Base-by-base conservation (phyloP, 1,284 basidiomycete genomes). In the Irpex rosettiformis region DNA sequence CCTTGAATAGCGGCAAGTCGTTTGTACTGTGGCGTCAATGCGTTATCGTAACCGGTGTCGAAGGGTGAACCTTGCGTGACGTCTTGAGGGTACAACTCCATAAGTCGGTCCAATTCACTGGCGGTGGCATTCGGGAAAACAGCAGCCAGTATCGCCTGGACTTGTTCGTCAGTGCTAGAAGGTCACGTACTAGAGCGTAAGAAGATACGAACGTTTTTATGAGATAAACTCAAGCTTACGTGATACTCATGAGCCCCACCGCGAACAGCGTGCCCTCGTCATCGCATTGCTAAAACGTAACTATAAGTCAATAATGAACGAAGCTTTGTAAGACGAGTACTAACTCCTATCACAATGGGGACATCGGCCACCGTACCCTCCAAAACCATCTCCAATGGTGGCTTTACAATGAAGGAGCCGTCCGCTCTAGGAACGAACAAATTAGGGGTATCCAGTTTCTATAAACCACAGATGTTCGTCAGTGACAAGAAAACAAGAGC, bases 201-300 rank as follows among this genome's bases (percentile, higher is more conserved):
- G n/a, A 40, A 13, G 33, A 40, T n/a, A 16, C 33, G 4, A n/a
- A n/a, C n/a, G n/a, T n/a, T n/a, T n/a, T n/a, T n/a, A n/a, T n/a
- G n/a, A 40, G 33, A 40, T 40, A 13, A 4, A 18, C 18, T 21
- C 8, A 3, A 47, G n/a, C 81, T 79, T 67, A 82, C 81, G 56
- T 82, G 81, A 56, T 81, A 79, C 55, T 75, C 76, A 58, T 79
- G 73, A 13, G 75, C 0, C 77, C 69, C 8, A 82, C 61, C 0
- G 79, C 73, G 61, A 83, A 82, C 0, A 78, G 27, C 0, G 81
- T 82, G 21, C 80, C 81, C 66, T 83, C 81, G 56, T 82, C 81
- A 55, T 81, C 79, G 55, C 75, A 77, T 57, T 79, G 73, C n/a
- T 60, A 21, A 57, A 4, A 49, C n/a, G 18, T 24, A 2, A 24